Percentiles rank a stretch among this genome's conserved stretches.
Conservation (phyloP, 1,284 basidiomycete genomes). For the Pseudozyma thailandica region DNA sequence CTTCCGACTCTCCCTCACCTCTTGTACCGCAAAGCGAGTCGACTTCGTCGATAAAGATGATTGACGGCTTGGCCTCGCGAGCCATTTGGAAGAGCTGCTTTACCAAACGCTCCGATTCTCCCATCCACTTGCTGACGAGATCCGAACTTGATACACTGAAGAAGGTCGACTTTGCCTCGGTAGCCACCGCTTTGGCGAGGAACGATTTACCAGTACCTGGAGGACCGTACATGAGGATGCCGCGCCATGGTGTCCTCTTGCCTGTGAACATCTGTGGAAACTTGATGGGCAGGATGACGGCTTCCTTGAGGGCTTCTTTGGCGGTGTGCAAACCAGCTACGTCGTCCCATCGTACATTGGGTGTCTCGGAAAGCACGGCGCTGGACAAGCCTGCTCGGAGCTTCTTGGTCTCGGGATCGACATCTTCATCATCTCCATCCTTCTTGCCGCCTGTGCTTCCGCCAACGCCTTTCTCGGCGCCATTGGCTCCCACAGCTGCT, state of each 20-base stretch:
- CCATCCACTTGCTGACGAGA: slow-evolving; percentile 99
- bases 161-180: slow-evolving; percentile 96
- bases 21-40: slow-evolving; percentile 94
- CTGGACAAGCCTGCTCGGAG: slow-evolving; percentile 85
- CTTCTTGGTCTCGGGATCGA: slow-evolving; percentile 94
- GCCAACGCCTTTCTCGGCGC: slow-evolving; percentile 73
- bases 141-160: slow-evolving; percentile 96
- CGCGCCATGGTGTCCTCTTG: slow-evolving; percentile 95
- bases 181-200: slow-evolving; percentile 96
- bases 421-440: slow-evolving; percentile 78
- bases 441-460: slow-evolving; percentile 76
- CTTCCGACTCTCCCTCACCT: slow-evolving; percentile 95
- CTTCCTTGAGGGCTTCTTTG: slow-evolving; percentile 96
- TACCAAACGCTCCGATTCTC: slow-evolving; percentile 94
- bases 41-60: slow-evolving; percentile 99
- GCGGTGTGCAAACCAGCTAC: slow-evolving; percentile 94
- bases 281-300: slow-evolving; percentile 98
- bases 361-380: slow-evolving; percentile 91
- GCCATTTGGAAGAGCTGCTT: slow-evolving; percentile 97
- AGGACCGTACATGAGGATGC: slow-evolving; percentile 92
- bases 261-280: slow-evolving; percentile 98
- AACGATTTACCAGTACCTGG: slow-evolving; percentile 74
- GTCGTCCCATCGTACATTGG: slow-evolving; percentile 97
- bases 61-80: slow-evolving; percentile 92
- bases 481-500: slow-evolving; percentile 82